These are phyloP conservation scores for Helicostylum pulchrum DNA, from an alignment of 192 early-diverging fungal genomes.

Conservation along the genomic window DNA sequence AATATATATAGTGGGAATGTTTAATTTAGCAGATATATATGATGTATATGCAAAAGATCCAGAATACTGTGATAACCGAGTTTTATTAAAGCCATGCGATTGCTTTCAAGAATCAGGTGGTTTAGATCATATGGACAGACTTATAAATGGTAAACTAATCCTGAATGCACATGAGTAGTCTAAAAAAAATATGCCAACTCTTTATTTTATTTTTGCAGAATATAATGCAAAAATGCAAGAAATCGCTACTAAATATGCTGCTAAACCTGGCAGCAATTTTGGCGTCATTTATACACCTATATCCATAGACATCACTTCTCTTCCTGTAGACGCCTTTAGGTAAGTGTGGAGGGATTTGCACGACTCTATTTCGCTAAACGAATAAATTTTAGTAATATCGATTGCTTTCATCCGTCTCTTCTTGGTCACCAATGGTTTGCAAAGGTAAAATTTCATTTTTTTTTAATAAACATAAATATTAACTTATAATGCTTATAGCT, in stretches of 20 bases:
- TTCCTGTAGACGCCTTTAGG: slow-evolving; percentile 38
- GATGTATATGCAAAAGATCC: not conserved
- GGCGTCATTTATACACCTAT: slow-evolving; percentile 18
- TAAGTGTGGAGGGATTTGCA: not conserved
- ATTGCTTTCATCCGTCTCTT: slow-evolving; percentile 52
- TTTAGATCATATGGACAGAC: too few relatives aligned
- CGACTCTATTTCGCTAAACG: slow-evolving; percentile 10
- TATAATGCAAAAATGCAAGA: slow-evolving; percentile 39
- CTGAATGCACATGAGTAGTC: too few relatives aligned
- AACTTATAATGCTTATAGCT: too few relatives aligned
- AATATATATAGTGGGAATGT: too few relatives aligned
- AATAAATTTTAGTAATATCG: slow-evolving; percentile 29
- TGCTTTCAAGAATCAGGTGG: too few relatives aligned
- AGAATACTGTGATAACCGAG: not conserved
- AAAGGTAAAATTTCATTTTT: slow-evolving; percentile 6
- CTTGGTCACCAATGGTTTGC: slow-evolving; percentile 9
- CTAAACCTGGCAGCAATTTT: slow-evolving; percentile 21
- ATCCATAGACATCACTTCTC: slow-evolving; percentile 29
- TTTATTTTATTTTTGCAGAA: not conserved
- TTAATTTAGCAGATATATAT: too few relatives aligned
- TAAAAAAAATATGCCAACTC: too few relatives aligned
- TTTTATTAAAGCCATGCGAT: too few relatives aligned
- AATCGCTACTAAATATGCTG: slow-evolving; percentile 36
- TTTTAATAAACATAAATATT: too few relatives aligned
- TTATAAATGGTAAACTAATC: too few relatives aligned